Evolutionary conservation across 495 filamentous ascomycete genomes (phyloP), one percentile per base, ranked within the genome.

Genomic region (Durotheca rogersii): DNA sequence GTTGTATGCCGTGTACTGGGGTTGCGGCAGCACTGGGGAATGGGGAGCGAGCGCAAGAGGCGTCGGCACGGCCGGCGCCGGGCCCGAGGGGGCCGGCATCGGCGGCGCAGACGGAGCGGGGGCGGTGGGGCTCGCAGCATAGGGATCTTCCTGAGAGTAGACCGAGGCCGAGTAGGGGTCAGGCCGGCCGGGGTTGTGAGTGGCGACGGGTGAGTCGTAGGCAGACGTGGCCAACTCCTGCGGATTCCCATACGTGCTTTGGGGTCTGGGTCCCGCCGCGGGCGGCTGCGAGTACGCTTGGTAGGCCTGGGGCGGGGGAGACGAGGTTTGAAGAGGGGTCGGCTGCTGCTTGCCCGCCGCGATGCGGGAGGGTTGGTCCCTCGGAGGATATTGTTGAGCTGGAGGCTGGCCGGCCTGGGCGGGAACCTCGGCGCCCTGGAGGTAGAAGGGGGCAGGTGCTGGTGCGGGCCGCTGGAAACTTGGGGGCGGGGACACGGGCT

Each of bases 181-280:
- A 17, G 66, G 56, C 3, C 68, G 66, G 21, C 66, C 63, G 6
- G 71, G 61, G 41, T 77, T 73, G 43, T 76, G 79, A 38, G 77
- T 77, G 31, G 83, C 84, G 30, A 88, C 79, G 14, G 89, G 89
- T 4, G 87, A 88, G 61, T 92, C 87, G 55, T 93, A 94, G 7
- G 81, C 80, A 4, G 86, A 86, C n/a, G 89, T 90, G 23, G 87
- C 86, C 31, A 94, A 73, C 73, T 94, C 89, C 66, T 92, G 89
- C 1, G 89, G 88, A 35, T 84, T 82, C 7, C 83, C 82, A 57
- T 87, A 88, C 36, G 82, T 88, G 52, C 84, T 90, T 64, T 85
- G 83, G 3, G 84, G 87, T 19, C 79, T 76, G 64, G 62, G 69
- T 57, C 63, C 73, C 58, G 54, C 70, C 60, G 64, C 68, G 41